Conservation (phyloP, 495 filamentous ascomycete species). For the Parachaetomium inaequale region DNA sequence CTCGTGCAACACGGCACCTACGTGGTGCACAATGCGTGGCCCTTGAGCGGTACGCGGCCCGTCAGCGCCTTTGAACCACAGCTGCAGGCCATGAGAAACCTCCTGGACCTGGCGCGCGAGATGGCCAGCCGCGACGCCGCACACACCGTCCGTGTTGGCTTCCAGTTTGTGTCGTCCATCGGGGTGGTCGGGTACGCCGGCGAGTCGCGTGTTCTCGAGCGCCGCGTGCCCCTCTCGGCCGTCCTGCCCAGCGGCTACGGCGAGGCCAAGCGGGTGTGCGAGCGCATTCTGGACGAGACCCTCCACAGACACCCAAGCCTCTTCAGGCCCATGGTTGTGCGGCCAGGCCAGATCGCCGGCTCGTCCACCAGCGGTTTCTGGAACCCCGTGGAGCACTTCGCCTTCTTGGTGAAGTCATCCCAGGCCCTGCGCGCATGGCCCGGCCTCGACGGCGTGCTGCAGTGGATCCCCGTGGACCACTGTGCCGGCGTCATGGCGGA, state of each 20-base stretch:
- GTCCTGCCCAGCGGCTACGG: constrained; percentile 47
- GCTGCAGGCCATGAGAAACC: constrained; percentile 46
- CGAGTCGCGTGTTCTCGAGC: constrained; percentile 1
- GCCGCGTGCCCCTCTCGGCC: constrained; percentile 36
- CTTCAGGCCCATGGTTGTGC: constrained; percentile 45
- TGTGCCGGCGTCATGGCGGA: constrained; percentile 42
- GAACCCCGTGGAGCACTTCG: constrained; percentile 50
- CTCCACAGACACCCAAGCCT: constrained; percentile 37
- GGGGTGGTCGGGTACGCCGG: constrained; percentile 40
- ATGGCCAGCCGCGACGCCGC: constrained; percentile 25
- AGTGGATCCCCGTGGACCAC: constrained; percentile 50
- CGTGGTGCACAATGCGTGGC: constrained; percentile 58
- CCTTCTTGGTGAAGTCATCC: constrained; percentile 50
- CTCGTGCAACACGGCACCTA: constrained; percentile 48
- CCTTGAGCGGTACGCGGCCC: constrained; percentile 48
- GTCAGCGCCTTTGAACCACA: constrained; percentile 49
- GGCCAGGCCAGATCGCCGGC: constrained; percentile 51
- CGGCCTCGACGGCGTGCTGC: constrained; percentile 38
- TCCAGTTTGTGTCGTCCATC: constrained; percentile 58
- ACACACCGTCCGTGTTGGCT: constrained; percentile 30
- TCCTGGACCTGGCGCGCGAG: constrained; percentile 44
- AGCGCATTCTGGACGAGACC: constrained; percentile 49
- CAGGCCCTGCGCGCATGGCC: constrained; percentile 47
- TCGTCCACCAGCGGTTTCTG: constrained; percentile 49
- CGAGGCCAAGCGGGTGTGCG: constrained; percentile 52